Conservation (phyloP, 1,284 basidiomycete genomes). For the Schizophyllum commune region DNA sequence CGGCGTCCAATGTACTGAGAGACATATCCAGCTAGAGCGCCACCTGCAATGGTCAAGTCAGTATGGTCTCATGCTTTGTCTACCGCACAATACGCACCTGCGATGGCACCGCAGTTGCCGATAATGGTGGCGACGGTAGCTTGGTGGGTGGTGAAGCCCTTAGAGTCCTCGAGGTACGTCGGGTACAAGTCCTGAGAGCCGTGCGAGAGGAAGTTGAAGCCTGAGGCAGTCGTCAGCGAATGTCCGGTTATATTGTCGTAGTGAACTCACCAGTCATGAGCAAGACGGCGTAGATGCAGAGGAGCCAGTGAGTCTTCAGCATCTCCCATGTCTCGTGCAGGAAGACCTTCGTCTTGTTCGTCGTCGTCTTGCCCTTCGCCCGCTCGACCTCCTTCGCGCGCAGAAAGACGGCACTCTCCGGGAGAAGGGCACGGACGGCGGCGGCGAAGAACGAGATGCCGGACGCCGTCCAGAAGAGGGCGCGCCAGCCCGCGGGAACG, state of each 20-base stretch:
- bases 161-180: slow-evolving; percentile 64
- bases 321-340: slow-evolving; percentile 65
- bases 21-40: slow-evolving; percentile 66
- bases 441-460: slow-evolving; percentile 76
- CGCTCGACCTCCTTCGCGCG: slow-evolving; percentile 46
- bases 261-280: slow-evolving; percentile 61
- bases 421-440: slow-evolving; percentile 61
- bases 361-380: slow-evolving; percentile 30
- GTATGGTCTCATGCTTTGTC: not conserved
- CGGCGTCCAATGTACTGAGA: slow-evolving; percentile 88
- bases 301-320: slow-evolving; percentile 79
- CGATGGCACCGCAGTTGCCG: slow-evolving; percentile 53
- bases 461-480: slow-evolving; percentile 61
- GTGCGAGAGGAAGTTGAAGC: slow-evolving; percentile 92
- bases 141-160: slow-evolving; percentile 48
- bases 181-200: slow-evolving; percentile 81
- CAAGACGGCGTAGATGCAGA: slow-evolving; percentile 79
- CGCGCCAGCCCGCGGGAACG: slow-evolving; percentile 45
- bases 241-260: not conserved
- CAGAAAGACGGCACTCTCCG: slow-evolving; percentile 77
- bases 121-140: slow-evolving; percentile 89
- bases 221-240: slow-evolving; percentile 23
- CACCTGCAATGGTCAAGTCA: slow-evolving; percentile 43
- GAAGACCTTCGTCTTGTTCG: slow-evolving; percentile 65
- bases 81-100: no score